Base-by-base conservation (phyloP, 2,329 filamentous ascomycete genomes). In the Talaromyces sp. region DNA sequence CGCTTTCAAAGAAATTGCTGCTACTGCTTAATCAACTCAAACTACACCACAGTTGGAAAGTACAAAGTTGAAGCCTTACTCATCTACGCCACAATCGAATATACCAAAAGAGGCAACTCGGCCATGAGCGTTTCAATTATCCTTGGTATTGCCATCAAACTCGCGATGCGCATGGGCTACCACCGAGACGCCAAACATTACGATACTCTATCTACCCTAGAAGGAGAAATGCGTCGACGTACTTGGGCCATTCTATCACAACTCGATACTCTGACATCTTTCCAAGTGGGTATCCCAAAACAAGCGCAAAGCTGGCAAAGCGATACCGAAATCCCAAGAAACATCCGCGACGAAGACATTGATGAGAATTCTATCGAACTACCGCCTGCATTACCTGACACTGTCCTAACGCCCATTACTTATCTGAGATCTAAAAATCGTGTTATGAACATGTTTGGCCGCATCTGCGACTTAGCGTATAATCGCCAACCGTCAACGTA, bases 271-370 rank as follows among this genome's bases (percentile, higher is more conserved):
- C 76, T 89, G n/a, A 81, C 85, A 1, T 82, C 85, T 0, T 87
- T 87, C 70, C 86, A 89, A 68, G 80, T 88, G 67, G 87, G 87
- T 1, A 76, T 90, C 13, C 87, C 87, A 1, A 83, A 82, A 67
- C 85, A 87, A 80, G 79, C 88, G 43, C 79, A 84, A 63, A 80
- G 81, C 33, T 83, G 87, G 63, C 85, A 87, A 63, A 84, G 82
- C 57, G 87, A 89, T 70, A 87, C 85, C 0, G 71, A 74, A 2
- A 71, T 82, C 13, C 86, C 87, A 4, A 77, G 80, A 14, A 89
- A 89, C 70, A 72, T 89, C 22, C 73, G 82, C 43, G 87, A 90
- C 71, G 80, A 83, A 3, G 86, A 89, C 68, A 86, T 89, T 67
- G 78, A 80, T 66, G 81, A 85, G 69, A 72, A 83, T 57, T 79